These are phyloP conservation scores for Diaporthe citriasiana DNA, from an alignment of 2,329 filamentous ascomycete species.

Conservation along the genomic window DNA sequence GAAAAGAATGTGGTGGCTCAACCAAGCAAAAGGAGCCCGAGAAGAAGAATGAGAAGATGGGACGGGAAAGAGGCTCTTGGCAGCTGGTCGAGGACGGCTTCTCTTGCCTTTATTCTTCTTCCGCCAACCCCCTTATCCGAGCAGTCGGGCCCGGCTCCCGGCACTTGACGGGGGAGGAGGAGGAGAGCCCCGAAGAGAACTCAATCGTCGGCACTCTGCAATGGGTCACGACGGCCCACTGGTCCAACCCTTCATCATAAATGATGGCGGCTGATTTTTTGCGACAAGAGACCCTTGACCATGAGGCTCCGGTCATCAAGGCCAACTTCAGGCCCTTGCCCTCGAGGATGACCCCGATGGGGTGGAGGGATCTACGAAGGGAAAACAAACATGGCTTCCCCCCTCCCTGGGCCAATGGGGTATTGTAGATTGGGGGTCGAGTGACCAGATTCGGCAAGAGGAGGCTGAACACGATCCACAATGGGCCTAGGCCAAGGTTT, in stretches of 20 bases:
- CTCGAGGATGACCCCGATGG: slow-evolving; percentile 21
- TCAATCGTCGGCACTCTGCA: slow-evolving; percentile 15
- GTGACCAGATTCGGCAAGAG: slow-evolving; percentile 32
- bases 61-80: background rate
- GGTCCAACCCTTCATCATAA: slow-evolving; percentile 39
- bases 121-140: slow-evolving; percentile 14
- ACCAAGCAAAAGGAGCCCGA: slow-evolving; percentile 41
- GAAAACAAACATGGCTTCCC: slow-evolving; percentile 15
- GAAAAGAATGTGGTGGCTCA: slow-evolving; percentile 41
- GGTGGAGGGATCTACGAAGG: slow-evolving; percentile 17
- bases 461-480: slow-evolving; percentile 25
- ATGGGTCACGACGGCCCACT: slow-evolving; percentile 35
- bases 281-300: slow-evolving; percentile 32
- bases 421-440: slow-evolving; percentile 23
- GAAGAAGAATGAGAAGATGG: slow-evolving; percentile 34
- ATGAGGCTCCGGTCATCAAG: slow-evolving; percentile 10
- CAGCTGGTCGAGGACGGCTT: background rate
- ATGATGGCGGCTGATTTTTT: slow-evolving; percentile 14
- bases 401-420: slow-evolving; percentile 35
- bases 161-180: slow-evolving; percentile 6
- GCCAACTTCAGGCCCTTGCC: slow-evolving; percentile 19
- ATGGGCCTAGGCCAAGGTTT: slow-evolving; percentile 1
- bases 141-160: slow-evolving; percentile 22
- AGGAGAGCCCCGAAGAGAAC: slow-evolving; percentile 4
- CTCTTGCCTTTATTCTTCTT: slow-evolving; percentile 32